Conservation (phyloP, 257 asterid species). For the Coffea eugenioides region DNA sequence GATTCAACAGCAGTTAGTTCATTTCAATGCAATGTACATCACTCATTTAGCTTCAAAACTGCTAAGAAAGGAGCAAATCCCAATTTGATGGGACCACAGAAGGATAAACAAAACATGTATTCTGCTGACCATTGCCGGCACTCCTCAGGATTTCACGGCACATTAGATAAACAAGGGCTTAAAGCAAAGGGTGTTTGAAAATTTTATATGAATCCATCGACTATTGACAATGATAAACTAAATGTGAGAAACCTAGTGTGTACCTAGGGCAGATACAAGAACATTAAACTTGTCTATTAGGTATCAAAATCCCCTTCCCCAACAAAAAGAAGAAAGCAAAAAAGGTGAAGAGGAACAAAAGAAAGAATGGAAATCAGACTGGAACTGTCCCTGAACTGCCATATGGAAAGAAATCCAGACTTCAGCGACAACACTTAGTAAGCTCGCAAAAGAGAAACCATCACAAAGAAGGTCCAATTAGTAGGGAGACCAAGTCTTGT, state of each 20-base stretch:
- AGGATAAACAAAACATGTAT: conserved; percentile 21
- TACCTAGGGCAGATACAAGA: not conserved
- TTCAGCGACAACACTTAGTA: not conserved
- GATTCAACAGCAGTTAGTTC: conserved; percentile 17
- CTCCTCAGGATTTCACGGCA: conserved; percentile 36
- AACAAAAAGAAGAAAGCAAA: not conserved
- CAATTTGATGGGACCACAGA: conserved; percentile 27
- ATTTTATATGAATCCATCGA: not conserved
- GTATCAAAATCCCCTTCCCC: not conserved
- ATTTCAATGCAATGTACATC: conserved; percentile 21
- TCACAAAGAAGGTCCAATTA: not conserved
- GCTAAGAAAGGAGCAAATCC: conserved; percentile 36
- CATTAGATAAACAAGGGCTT: conserved; percentile 5
- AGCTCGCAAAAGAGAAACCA: not conserved
- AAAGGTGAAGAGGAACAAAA: not conserved
- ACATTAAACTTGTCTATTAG: not conserved
- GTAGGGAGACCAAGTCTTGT: not conserved
- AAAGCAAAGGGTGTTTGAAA: not conserved
- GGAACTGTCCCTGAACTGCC: not conserved
- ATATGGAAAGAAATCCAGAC: not conserved
- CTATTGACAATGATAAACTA: not conserved
- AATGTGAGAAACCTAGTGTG: not conserved
- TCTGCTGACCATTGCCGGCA: conserved; percentile 49
- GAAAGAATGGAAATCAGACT: not conserved
- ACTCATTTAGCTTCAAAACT: conserved; percentile 36